Percentiles rank a stretch among this genome's conserved stretches.
These are phyloP conservation scores for Cutaneotrichosporon dermatis DNA, from an alignment of 1,284 basidiomycete species.

Conservation along the genomic window DNA sequence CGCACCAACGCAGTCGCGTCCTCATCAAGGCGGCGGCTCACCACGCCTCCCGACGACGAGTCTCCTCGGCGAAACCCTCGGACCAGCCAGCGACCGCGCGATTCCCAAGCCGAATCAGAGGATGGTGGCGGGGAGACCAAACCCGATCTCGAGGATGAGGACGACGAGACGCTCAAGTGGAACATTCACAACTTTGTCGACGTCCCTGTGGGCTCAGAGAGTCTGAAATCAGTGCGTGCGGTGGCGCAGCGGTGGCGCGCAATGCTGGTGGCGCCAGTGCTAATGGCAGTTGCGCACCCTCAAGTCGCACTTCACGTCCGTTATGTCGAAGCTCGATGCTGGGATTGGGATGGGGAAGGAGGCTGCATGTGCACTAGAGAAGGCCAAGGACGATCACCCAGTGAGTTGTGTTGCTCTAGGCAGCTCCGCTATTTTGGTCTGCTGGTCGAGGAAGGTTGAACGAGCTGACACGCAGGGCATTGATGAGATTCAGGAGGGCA, in stretches of 20 bases:
- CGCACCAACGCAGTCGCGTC: slow-evolving; percentile 6
- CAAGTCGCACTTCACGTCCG: slow-evolving; percentile 14
- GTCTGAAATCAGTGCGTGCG: neutral
- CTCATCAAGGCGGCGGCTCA: slow-evolving; percentile 1
- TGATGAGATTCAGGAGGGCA: slow-evolving; percentile 7
- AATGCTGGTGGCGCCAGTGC: neutral
- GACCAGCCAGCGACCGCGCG: too few species aligned
- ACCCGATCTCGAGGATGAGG: neutral
- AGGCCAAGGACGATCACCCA: slow-evolving; percentile 24
- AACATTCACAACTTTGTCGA: slow-evolving; percentile 28
- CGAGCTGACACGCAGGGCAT: slow-evolving; percentile 2
- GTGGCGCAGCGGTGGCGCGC: too few species aligned
- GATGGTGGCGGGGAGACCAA: too few species aligned
- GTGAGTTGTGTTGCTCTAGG: slow-evolving; percentile 13
- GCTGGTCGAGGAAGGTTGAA: too few species aligned
- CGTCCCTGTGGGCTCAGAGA: slow-evolving; percentile 9
- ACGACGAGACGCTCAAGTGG: slow-evolving; percentile 16
- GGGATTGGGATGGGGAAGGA: slow-evolving; percentile 13
- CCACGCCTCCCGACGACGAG: neutral
- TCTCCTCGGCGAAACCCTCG: too few species aligned
- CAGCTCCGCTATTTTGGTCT: too few species aligned
- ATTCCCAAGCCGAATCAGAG: too few species aligned
- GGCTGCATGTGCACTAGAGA: slow-evolving; percentile 28
- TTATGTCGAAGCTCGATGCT: slow-evolving; percentile 19
- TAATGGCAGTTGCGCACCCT: slow-evolving; percentile 9